phyloP scores from a whole-genome alignment of 2,329 filamentous ascomycete genomes.

The Dothideomycetes sp. region DNA sequence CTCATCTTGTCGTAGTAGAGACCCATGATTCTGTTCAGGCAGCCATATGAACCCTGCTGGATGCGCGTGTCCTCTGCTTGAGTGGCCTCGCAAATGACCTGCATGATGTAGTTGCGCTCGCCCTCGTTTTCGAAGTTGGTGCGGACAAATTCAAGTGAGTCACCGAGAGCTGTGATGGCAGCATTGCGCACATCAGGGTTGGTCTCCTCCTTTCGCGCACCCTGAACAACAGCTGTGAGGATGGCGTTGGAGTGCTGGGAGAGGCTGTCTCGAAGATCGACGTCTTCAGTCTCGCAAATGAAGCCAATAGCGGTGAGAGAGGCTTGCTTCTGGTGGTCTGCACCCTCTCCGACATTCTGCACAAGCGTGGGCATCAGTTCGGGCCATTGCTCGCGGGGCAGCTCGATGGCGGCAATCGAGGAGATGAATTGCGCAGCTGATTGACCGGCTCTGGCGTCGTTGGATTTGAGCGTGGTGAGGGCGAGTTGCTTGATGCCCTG shows the following conservation, averaged over 20 bases:
- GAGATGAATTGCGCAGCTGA: conserved; percentile 92
- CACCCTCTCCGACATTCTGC: conserved; percentile 80
- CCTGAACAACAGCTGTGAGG: conserved; percentile 92
- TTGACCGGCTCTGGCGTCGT: conserved; percentile 71
- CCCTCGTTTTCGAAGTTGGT: conserved; percentile 99
- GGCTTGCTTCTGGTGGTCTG: conserved; percentile 82
- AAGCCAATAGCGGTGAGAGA: conserved; percentile 95
- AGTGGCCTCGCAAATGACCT: conserved; percentile 97
- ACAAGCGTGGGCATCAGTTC: conserved; percentile 84
- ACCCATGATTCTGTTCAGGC: conserved; percentile 95
- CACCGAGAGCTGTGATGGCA: conserved; percentile 85
- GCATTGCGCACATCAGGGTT: conserved; percentile 85
- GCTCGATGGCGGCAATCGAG: conserved; percentile 86
- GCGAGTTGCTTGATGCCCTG: conserved; percentile 77
- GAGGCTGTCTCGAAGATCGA: conserved; percentile 70
- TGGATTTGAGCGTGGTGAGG: conserved; percentile 74
- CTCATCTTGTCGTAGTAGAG: conserved; percentile 99
- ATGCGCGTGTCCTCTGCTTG: conserved; percentile 85
- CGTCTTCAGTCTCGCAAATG: conserved; percentile 91
- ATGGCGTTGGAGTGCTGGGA: conserved; percentile 92
- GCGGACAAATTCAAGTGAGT: conserved; percentile 93
- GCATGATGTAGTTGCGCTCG: conserved; percentile 99
- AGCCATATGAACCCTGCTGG: conserved; percentile 92
- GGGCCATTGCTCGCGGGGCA: conserved; percentile 85
- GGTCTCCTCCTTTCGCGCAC: conserved; percentile 89